Base-by-base conservation (phyloP, 2,329 filamentous ascomycete species). In the Botrytis byssoidea region DNA sequence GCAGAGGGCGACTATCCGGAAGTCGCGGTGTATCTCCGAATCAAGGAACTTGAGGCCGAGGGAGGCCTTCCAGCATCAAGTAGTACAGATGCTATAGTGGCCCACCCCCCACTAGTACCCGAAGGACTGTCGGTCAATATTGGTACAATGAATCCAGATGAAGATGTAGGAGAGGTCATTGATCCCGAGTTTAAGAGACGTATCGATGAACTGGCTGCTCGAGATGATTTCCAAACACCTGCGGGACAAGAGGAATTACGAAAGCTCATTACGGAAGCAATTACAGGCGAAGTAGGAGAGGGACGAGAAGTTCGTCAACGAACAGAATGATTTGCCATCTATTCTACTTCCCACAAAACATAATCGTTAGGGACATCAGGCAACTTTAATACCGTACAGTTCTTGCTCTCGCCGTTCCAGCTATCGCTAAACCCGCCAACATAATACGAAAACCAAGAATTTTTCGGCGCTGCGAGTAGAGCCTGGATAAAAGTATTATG, bases 191-290 rank as follows among this genome's bases (percentile, higher is more conserved):
- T 99, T 77, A 90, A 92, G 80, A 87, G 92, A 77, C 88, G 93
- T 71, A 98, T 99, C 80, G 94, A 98, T 79, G 92, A 97, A 82
- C 84, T 99, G 74, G 95, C 96, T 3, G 88, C 91, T 51, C 87
- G 94, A 59, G 90, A 92, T 37, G 94, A 98, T 80, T 97, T 98
- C 79, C 86, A 95, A 78, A 92, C 90, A 8, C 90, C 93, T 71
- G 89, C 92, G 74, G 93, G 92, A 6, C 96, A 99, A 83, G 88
- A 87, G 35, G 90, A 95, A 80, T 83, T 99, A 79, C 88, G 94
- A 74, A 87, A 89, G 77, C 84, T 99, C 74, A 90, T 99, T 9
- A 88, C 92, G 77, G 94, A 98, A 79, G 94, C 93, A 3, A 85
- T 99, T 29, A 83, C 87, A 37, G 93, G 90, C 1, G 87, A 93